These are phyloP conservation scores for Marchantia polymorpha DNA, from an alignment of 225 moss, liverwort and hornwort genomes.

Conservation along the genomic window DNA sequence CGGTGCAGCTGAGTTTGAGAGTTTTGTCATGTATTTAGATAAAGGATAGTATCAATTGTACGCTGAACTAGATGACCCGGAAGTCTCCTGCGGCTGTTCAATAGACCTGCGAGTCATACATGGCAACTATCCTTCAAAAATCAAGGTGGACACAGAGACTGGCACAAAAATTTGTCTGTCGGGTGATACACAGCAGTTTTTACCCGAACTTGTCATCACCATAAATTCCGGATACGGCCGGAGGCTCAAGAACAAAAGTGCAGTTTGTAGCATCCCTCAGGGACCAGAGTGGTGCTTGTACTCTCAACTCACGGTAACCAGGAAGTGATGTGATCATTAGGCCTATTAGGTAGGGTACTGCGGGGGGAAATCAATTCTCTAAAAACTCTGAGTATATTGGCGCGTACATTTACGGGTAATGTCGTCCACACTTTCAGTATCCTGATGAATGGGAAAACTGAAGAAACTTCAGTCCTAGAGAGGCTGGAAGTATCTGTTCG, in stretches of 20 bases:
- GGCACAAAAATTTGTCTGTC: not conserved
- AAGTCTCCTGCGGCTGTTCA: not conserved
- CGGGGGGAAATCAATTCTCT: no score
- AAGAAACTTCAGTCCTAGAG: no score
- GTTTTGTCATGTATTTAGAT: not conserved
- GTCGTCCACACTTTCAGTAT: no score
- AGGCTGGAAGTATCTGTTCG: no score
- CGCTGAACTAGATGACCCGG: not conserved
- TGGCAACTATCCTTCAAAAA: slow-evolving; percentile 1
- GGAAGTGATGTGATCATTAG: no score
- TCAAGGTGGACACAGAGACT: not conserved
- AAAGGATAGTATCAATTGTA: not conserved
- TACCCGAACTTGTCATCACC: not conserved
- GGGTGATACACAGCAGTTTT: not conserved
- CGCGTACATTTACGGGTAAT: no score
- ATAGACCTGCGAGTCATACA: not conserved
- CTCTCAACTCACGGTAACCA: no score
- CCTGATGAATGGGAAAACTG: no score
- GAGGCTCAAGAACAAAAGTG: not conserved
- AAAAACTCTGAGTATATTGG: no score
- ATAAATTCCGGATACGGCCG: not conserved
- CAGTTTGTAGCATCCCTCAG: not conserved
- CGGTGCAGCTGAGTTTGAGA: not conserved
- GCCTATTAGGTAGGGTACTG: no score
- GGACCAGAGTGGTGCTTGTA: not conserved